Percentiles rank a stretch among this genome's conserved stretches.
Evolutionary conservation across 2,329 filamentous ascomycete genomes (phyloP).

Genomic region (Lachnellula hyalina): DNA sequence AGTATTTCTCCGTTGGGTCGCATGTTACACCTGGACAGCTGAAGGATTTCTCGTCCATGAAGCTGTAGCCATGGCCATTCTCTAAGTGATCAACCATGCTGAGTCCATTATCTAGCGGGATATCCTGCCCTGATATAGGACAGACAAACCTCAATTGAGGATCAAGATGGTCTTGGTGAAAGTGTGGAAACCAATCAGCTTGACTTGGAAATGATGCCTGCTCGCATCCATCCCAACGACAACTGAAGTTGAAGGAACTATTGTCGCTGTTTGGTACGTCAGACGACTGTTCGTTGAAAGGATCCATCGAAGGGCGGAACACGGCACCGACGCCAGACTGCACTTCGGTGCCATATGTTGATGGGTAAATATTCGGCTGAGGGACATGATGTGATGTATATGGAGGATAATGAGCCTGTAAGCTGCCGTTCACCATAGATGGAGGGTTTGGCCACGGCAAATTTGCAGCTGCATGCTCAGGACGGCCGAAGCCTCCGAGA

Average conservation of each 20-base stretch:
- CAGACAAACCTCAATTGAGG: constrained; percentile 27
- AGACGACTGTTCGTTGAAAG: constrained; percentile 5
- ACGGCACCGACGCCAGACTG: constrained; percentile 19
- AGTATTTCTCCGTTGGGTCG: constrained; percentile 16
- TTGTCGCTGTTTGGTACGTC: background rate
- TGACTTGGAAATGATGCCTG: constrained; percentile 16
- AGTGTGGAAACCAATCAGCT: constrained; percentile 23
- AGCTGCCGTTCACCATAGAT: constrained; percentile 18
- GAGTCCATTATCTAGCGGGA: constrained; percentile 16
- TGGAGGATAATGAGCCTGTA: constrained; percentile 13
- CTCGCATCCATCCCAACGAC: constrained; percentile 26
- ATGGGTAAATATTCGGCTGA: constrained; percentile 2
- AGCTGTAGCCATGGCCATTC: constrained; percentile 25
- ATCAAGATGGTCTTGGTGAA: constrained; percentile 27
- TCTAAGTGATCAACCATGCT: constrained; percentile 28
- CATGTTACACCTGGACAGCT: constrained; percentile 27
- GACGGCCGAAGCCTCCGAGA: background rate
- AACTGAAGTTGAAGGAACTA: constrained; percentile 14
- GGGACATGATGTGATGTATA: constrained; percentile 10
- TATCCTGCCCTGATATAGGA: constrained; percentile 23
- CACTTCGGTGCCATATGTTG: constrained; percentile 2
- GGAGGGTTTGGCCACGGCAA: constrained; percentile 15
- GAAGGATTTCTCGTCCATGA: constrained; percentile 15
- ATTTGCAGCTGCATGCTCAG: constrained; percentile 1
- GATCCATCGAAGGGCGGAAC: constrained; percentile 6